Evolutionary conservation across 2,329 filamentous ascomycete species (phyloP).

Genomic region (Calonectria hongkongensis): DNA sequence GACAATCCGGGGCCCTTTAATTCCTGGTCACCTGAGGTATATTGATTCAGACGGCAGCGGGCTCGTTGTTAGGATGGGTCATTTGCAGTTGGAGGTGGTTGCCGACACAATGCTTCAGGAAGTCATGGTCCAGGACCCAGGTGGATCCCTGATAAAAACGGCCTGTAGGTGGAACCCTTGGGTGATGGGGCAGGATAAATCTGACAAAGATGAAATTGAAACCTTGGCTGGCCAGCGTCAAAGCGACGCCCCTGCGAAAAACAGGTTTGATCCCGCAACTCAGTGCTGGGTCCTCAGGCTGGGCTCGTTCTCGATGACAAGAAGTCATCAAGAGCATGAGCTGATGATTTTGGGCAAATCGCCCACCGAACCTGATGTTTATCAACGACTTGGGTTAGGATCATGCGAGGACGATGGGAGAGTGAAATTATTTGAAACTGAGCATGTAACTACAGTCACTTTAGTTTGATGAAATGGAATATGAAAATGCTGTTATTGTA

Average conservation of each 20-base stretch:
- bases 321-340: conserved; percentile 29
- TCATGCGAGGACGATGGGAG: conserved; percentile 4
- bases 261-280: conserved; percentile 22
- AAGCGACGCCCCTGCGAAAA: background rate
- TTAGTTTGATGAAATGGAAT: background rate
- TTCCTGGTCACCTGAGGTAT: conserved; percentile 27
- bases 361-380: conserved; percentile 25
- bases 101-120: conserved; percentile 43
- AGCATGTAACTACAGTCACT: background rate
- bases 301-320: conserved; percentile 37
- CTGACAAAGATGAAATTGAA: background rate
- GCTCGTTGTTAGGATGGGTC: conserved; percentile 9
- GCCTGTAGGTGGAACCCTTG: conserved; percentile 40
- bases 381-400: conserved; percentile 44
- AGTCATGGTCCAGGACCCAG: background rate
- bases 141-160: conserved; percentile 23
- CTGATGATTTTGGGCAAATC: conserved; percentile 44
- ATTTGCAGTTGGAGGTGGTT: background rate
- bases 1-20: conserved; percentile 38
- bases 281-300: conserved; percentile 46
- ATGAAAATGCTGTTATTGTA: no score
- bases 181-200: background rate
- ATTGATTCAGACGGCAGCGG: conserved; percentile 15
- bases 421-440: background rate
- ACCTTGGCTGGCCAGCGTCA: background rate